Evolutionary conservation across 352 stramenopile genomes (phyloP).

Genomic region (Pythium folliculosum): DNA sequence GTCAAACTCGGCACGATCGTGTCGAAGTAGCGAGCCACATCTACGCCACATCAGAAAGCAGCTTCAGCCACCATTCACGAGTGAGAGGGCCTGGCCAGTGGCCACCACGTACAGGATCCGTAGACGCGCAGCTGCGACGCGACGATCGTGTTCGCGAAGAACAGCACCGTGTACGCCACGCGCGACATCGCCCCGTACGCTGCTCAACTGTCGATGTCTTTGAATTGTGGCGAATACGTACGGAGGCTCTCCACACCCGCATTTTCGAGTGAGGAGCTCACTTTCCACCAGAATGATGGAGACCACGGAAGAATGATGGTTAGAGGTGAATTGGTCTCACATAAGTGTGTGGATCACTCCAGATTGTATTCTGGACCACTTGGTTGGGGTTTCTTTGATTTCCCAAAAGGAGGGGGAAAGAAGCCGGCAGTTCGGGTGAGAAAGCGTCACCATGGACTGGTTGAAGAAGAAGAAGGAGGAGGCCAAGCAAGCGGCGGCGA

Average conservation of each 20-base stretch:
- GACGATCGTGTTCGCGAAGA: conserved; percentile 60
- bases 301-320: neutral
- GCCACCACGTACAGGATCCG: conserved; percentile 43
- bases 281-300: conserved; percentile 10
- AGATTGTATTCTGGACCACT: conserved; percentile 13
- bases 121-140: conserved; percentile 63
- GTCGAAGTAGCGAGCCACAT: conserved; percentile 38
- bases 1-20: conserved; percentile 41
- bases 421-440: too few species aligned
- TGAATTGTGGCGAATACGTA: too few species aligned
- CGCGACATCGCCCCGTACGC: conserved; percentile 24
- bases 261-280: neutral
- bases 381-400: neutral
- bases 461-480: conserved; percentile 85
- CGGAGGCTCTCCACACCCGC: too few species aligned
- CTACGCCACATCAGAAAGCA: conserved; percentile 22
- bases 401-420: neutral
- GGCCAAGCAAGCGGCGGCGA: conserved; percentile 66
- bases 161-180: conserved; percentile 58
- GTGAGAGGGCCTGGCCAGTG: too few species aligned
- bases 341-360: conserved; percentile 13
- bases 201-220: too few species aligned
- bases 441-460: conserved; percentile 36
- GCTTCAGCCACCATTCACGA: neutral
- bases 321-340: neutral